These are phyloP conservation scores for Ophiostoma tasmaniense DNA, from an alignment of 2,329 filamentous ascomycete genomes.

Conservation along the genomic window DNA sequence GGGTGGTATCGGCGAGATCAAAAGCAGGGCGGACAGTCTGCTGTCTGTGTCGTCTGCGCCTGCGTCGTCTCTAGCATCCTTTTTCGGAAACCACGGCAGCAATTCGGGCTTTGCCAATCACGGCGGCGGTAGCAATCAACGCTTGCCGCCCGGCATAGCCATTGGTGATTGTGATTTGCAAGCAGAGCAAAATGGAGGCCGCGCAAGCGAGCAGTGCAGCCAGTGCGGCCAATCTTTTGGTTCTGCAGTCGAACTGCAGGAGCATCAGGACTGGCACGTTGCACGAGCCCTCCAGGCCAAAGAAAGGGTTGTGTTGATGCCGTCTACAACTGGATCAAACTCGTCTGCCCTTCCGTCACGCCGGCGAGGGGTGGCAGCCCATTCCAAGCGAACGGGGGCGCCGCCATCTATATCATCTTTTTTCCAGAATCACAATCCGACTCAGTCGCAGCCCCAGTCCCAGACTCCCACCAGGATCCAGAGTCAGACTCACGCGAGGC, in stretches of 20 bases:
- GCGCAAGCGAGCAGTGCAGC: slow-evolving; percentile 58
- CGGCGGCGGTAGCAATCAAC: not conserved
- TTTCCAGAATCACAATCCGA: slow-evolving; percentile 8
- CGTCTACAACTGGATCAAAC: not conserved
- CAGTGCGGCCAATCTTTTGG: slow-evolving; percentile 55
- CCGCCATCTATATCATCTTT: slow-evolving; percentile 17
- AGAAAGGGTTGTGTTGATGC: not conserved
- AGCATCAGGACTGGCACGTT: slow-evolving; percentile 91
- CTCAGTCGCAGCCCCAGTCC: not conserved
- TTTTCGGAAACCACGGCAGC: not conserved
- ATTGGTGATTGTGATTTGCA: not conserved
- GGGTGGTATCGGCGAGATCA: not conserved
- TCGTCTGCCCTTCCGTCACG: not conserved
- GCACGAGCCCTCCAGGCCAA: slow-evolving; percentile 71
- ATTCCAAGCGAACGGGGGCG: slow-evolving; percentile 8
- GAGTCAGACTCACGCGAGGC: not conserved
- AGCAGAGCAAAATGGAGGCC: not conserved
- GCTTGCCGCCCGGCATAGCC: not conserved
- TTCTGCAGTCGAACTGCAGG: slow-evolving; percentile 51
- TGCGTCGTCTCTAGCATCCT: not conserved
- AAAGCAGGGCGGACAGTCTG: not conserved
- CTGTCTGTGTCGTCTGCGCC: not conserved
- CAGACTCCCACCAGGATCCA: not conserved
- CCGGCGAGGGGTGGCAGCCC: not conserved
- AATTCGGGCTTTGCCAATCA: not conserved